phyloP scores from a whole-genome alignment of 1,284 basidiomycete genomes.

The Cystobasidium sp. region DNA sequence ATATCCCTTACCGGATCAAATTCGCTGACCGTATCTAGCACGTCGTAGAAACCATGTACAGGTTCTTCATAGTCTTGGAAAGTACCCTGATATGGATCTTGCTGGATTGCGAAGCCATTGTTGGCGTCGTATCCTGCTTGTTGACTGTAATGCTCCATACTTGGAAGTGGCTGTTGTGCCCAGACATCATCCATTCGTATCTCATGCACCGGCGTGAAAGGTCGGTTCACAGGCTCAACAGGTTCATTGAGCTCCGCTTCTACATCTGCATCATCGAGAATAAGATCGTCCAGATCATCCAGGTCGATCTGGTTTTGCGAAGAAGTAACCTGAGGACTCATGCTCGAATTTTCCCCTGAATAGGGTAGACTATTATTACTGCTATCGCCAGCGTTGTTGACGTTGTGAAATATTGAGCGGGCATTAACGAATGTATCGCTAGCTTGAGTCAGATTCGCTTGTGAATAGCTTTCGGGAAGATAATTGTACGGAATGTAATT shows the following conservation, averaged over 20 bases:
- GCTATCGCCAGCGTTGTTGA: background rate
- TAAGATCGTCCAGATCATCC: conserved; percentile 10
- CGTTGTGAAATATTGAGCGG: background rate
- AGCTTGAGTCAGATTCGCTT: background rate
- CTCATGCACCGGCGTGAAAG: conserved; percentile 1
- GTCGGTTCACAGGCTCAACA: background rate
- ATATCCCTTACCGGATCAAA: background rate
- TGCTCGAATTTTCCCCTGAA: background rate
- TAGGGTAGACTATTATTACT: background rate
- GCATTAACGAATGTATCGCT: background rate
- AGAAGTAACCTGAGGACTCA: background rate
- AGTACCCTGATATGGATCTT: background rate
- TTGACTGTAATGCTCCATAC: too few species aligned
- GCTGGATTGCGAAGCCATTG: background rate
- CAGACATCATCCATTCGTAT: background rate
- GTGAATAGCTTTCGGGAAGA: background rate
- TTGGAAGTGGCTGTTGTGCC: background rate
- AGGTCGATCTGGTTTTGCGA: background rate
- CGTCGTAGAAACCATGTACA: background rate
- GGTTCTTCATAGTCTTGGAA: background rate
- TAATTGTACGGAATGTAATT: conserved; percentile 10
- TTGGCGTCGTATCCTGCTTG: background rate
- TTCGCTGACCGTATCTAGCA: background rate
- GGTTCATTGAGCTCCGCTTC: conserved; percentile 14
- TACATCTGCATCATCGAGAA: conserved; percentile 13